phyloP scores from a whole-genome alignment of 2,329 filamentous ascomycete genomes.

The Rhinocladiella similis region DNA sequence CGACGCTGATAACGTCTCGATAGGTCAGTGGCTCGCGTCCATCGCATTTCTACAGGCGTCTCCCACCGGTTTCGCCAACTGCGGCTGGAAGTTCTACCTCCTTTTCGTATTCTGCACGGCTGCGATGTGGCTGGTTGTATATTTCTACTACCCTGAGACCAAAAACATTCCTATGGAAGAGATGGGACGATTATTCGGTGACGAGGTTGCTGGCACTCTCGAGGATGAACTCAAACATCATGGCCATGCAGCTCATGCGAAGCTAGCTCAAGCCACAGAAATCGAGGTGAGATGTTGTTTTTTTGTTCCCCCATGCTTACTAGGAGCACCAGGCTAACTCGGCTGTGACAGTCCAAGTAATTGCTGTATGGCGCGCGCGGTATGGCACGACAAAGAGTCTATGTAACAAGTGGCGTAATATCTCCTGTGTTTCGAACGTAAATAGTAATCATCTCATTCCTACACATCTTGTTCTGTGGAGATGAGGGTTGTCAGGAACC shows the following conservation, averaged over 20 bases:
- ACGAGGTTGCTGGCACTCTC: background rate
- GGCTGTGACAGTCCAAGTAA: too few relatives aligned
- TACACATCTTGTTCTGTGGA: too few relatives aligned
- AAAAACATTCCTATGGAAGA: conserved; percentile 34
- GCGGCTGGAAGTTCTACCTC: conserved; percentile 34
- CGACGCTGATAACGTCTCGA: background rate
- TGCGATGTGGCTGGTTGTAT: background rate
- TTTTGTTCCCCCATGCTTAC: background rate
- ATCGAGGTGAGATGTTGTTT: background rate
- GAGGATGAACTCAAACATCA: background rate
- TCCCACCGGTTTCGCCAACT: conserved; percentile 32
- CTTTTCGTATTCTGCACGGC: conserved; percentile 17
- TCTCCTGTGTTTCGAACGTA: too few relatives aligned
- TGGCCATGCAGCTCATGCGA: background rate
- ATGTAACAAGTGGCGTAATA: too few relatives aligned
- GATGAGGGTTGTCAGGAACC: too few relatives aligned
- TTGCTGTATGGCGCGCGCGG: too few relatives aligned
- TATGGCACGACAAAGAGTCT: too few relatives aligned
- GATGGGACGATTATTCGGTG: conserved; percentile 19
- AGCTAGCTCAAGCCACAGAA: background rate
- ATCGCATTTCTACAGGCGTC: conserved; percentile 1
- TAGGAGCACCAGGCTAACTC: background rate
- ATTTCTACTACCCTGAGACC: conserved; percentile 28
- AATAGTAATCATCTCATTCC: too few relatives aligned
- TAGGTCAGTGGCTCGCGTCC: background rate